Base-by-base conservation (phyloP, 108 stramenopile genomes). In the Pseudonitzschia multiseries region DNA sequence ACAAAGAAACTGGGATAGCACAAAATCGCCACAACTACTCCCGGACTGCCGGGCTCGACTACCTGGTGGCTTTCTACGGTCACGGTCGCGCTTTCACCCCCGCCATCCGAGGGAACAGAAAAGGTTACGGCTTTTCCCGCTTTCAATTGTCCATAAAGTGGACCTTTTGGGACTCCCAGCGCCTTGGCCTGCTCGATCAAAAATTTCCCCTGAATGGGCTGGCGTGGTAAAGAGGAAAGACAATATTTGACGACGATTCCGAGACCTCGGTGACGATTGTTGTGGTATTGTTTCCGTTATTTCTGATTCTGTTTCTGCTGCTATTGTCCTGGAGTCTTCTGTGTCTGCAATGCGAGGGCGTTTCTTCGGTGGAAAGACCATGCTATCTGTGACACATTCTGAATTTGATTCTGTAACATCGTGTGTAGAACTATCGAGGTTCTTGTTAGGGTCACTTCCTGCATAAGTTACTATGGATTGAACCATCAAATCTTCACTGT, bases 111-210 rank as follows among this genome's bases (percentile, higher is more conserved):
- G 20, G 66, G 65, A 65, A 80, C 69, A n/a, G 69, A 36, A 80
- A 94, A 90, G 0, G 90, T 95, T n/a, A 96, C 84, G 22, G 70
- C 62, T 67, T 93, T 83, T 28, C 97, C 97, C 28, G 81, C 48
- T 61, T 95, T 93, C 27, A 97, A 70, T 79, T 89, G 67, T 24
- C 83, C 87, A 78, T 86, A 97, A 65, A 91, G 21, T 10, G 95
- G 95, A 68, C 97, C 97, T 57, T 60, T 72, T 31, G 91, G 93
- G 8, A 97, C 87, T 14, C 92, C 89, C 28, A 95, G 72, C 40
- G 68, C 79, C 46, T 54, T 74, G 32, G 97, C 97, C 66, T 79
- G 79, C 14, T 89, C 82, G 9, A 83, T 69, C 12, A 86, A 69
- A 66, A 97, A 97, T 66, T 89, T 91, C n/a, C 93, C 93, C 0